Conservation (phyloP, 371 early-diverging fungal genomes). For the Lichtheimia ornata region DNA sequence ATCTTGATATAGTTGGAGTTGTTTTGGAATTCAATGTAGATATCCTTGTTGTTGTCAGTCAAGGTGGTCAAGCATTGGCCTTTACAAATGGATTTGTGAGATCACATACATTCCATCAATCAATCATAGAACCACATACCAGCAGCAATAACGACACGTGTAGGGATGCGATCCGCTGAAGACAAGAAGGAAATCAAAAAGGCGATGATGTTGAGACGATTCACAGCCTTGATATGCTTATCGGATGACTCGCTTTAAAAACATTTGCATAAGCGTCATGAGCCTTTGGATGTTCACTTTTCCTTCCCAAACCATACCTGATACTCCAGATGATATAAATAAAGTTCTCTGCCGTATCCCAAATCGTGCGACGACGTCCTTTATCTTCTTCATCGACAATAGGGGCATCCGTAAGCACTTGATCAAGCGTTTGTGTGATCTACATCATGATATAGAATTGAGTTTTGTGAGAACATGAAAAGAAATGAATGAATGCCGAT, state of each 20-base stretch:
- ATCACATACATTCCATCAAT: not conserved
- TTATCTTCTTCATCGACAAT: slow-evolving; percentile 44
- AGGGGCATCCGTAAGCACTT: slow-evolving; percentile 51
- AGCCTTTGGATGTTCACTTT: not conserved
- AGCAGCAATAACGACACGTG: slow-evolving; percentile 66
- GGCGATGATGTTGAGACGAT: slow-evolving; percentile 60
- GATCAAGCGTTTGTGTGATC: slow-evolving; percentile 46
- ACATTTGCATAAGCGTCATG: not conserved
- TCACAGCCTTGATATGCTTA: slow-evolving; percentile 63
- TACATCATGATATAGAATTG: slow-evolving; percentile 8
- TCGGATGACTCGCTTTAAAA: slow-evolving; percentile 66
- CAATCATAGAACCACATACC: slow-evolving; percentile 33
- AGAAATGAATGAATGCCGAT: not conserved
- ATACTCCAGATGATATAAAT: slow-evolving; percentile 71
- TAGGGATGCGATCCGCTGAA: slow-evolving; percentile 62
- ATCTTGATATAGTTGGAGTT: slow-evolving; percentile 60
- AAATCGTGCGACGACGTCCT: slow-evolving; percentile 61
- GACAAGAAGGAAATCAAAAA: slow-evolving; percentile 73
- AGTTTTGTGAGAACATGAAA: not conserved
- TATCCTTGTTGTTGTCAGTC: slow-evolving; percentile 76
- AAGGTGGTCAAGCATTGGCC: slow-evolving; percentile 85
- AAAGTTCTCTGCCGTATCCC: slow-evolving; percentile 75
- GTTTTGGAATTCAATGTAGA: slow-evolving; percentile 58
- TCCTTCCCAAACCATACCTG: slow-evolving; percentile 23
- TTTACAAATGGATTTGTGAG: slow-evolving; percentile 14